phyloP scores from a whole-genome alignment of 768 basidiomycete genomes.

The Kwoniella dendrophila region DNA sequence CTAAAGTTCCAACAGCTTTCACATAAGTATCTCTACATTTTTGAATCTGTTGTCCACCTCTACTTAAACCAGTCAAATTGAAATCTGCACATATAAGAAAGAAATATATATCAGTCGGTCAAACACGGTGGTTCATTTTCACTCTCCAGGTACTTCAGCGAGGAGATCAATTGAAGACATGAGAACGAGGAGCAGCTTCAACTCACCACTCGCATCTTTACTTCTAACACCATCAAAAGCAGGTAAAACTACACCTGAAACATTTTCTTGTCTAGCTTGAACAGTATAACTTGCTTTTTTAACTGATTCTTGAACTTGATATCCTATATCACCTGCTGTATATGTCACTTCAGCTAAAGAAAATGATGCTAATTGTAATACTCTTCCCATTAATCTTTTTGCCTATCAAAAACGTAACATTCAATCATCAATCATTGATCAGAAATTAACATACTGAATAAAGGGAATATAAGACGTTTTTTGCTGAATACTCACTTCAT shows the following conservation, averaged over 20 bases:
- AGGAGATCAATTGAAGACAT: not conserved
- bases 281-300: constrained; percentile 89
- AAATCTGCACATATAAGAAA: constrained; percentile 81
- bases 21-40: constrained; percentile 96
- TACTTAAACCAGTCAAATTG: constrained; percentile 92
- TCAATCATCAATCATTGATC: no score
- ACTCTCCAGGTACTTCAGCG: no score
- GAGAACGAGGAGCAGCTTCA: not conserved
- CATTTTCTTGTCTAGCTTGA: constrained; percentile 94
- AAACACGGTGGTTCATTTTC: not conserved
- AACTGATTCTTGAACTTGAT: constrained; percentile 95
- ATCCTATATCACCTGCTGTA: constrained; percentile 89
- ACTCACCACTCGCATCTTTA: constrained; percentile 71
- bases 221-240: constrained; percentile 87
- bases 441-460: not conserved
- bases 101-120: no score
- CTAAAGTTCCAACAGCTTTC: constrained; percentile 93
- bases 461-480: not conserved
- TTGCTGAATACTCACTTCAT: constrained; percentile 88
- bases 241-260: constrained; percentile 92
- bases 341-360: constrained; percentile 99
- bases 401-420: constrained; percentile 62
- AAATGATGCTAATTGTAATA: constrained; percentile 98
- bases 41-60: constrained; percentile 94
- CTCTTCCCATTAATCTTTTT: constrained; percentile 97